Base-by-base conservation (phyloP, 495 filamentous ascomycete genomes). In the Patellaria atrata region DNA sequence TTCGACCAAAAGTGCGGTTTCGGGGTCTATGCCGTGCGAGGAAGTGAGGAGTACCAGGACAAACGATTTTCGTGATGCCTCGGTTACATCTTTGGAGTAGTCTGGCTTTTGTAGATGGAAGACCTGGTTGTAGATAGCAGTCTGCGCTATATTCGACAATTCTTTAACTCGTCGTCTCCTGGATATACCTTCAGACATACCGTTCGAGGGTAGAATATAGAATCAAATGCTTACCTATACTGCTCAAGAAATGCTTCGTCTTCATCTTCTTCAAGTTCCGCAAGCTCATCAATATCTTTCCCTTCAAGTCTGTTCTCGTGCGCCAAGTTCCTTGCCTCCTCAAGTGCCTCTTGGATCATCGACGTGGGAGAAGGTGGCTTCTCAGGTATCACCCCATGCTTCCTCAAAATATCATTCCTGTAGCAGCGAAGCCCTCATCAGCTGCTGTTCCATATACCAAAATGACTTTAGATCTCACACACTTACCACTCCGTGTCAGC, bases 391-490 rank as follows among this genome's bases (percentile, higher is more conserved):
- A 99, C 63, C 25, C 82, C 81, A 60, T 96, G 84, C 55, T 92
- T 85, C 36, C 89, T 82, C 31, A 99, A 81, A 51, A 99, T 99
- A 42, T 99, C 89, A 51, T 99, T 99, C 87, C 86, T 94, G 53
- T 25, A 5, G 11, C 13, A 31, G 2, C 34, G 11, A n/a, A n/a
- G n/a, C n/a, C n/a, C n/a, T n/a, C n/a, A n/a, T n/a, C n/a, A n/a
- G n/a, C n/a, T 33, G 19, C 32, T 14, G 12, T 31, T 22, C 14
- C 21, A 43, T 41, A 17, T 41, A 27, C 8, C 9, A 30, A 31
- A 19, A 35, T 2, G 37, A 19, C 12, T 22, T 34, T 21, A 3
- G 12, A 8, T 9, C 14, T 2, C 8, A 34, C 13, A 3, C 12
- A 33, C 29, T 18, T 63, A 92, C 89, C 89, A 97, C 77, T 97